These are phyloP conservation scores for Euphorbia schlechtendalii DNA, from an alignment of 441 rosid species.

Conservation along the genomic window DNA sequence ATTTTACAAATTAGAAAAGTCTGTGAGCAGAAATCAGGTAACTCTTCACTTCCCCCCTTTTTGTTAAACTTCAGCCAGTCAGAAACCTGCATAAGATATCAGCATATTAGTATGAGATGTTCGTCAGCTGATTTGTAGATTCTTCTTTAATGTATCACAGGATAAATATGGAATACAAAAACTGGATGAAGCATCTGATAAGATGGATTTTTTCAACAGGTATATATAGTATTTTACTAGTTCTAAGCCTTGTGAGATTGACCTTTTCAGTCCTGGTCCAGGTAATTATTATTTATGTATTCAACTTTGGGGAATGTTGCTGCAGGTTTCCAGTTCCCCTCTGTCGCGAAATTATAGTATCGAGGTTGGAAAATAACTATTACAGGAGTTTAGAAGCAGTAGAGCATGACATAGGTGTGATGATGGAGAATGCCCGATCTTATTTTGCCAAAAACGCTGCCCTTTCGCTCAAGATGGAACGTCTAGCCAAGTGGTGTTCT, in stretches of 20 bases:
- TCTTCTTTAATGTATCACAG: conserved; percentile 36
- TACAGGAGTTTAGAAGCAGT: conserved; percentile 75
- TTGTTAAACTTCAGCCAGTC: conserved; percentile 11
- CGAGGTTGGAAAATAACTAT: conserved; percentile 80
- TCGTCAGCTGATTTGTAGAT: conserved; percentile 5
- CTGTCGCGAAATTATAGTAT: conserved; percentile 53
- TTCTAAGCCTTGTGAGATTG: background rate
- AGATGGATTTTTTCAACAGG: conserved; percentile 79
- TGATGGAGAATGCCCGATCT: conserved; percentile 62
- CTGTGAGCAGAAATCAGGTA: conserved; percentile 59
- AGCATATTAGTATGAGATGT: background rate
- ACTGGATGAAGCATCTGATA: conserved; percentile 65
- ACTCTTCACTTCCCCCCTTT: background rate
- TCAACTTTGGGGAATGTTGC: conserved; percentile 10
- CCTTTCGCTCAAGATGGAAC: conserved; percentile 45
- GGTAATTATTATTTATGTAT: no score
- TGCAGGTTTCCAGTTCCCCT: conserved; percentile 92
- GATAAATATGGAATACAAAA: conserved; percentile 67
- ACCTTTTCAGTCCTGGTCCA: no score
- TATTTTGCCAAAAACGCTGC: conserved; percentile 36
- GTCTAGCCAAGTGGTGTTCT: conserved; percentile 52
- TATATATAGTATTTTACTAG: conserved; percentile 18
- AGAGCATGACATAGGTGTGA: conserved; percentile 64
- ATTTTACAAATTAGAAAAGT: conserved; percentile 53
- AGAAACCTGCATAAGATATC: background rate